Evolutionary conservation across 2,329 filamentous ascomycete species (phyloP).

Genomic region (Ophiostoma sp.): DNA sequence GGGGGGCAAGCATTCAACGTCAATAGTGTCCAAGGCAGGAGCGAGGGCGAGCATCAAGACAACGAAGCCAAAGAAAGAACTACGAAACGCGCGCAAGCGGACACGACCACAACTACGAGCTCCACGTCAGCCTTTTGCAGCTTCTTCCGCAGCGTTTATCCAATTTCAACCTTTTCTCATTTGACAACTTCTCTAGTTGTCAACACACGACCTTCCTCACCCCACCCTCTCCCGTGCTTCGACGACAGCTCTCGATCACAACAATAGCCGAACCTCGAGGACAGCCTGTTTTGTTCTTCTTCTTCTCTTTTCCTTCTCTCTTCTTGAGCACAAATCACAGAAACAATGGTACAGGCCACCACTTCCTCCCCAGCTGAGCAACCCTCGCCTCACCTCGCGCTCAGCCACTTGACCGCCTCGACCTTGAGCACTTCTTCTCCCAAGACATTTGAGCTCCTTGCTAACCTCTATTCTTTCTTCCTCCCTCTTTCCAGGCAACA

Average conservation of each 20-base stretch:
- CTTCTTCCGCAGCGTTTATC: neutral
- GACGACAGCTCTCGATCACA: conserved; percentile 5
- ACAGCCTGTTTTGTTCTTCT: neutral
- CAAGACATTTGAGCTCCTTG: neutral
- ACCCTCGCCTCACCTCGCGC: neutral
- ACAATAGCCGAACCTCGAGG: neutral
- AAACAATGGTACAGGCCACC: conserved; percentile 18
- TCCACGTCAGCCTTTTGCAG: conserved; percentile 11
- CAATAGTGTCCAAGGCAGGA: conserved; percentile 13
- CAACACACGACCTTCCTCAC: neutral
- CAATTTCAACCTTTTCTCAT: neutral
- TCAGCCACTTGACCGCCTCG: neutral
- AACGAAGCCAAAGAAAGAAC: conserved; percentile 3
- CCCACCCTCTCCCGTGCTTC: neutral
- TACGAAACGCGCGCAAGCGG: neutral
- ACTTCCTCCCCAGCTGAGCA: neutral
- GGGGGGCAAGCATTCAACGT: conserved; percentile 15
- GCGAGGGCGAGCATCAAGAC: conserved; percentile 3
- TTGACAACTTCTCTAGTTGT: neutral
- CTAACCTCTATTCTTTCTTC: neutral
- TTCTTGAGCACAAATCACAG: neutral
- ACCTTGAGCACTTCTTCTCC: neutral
- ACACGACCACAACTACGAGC: conserved; percentile 1
- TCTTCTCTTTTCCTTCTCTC: neutral
- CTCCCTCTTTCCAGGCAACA: conserved; percentile 37